Conservation (phyloP, 768 basidiomycete genomes). For the Rhizopogon vulgaris region DNA sequence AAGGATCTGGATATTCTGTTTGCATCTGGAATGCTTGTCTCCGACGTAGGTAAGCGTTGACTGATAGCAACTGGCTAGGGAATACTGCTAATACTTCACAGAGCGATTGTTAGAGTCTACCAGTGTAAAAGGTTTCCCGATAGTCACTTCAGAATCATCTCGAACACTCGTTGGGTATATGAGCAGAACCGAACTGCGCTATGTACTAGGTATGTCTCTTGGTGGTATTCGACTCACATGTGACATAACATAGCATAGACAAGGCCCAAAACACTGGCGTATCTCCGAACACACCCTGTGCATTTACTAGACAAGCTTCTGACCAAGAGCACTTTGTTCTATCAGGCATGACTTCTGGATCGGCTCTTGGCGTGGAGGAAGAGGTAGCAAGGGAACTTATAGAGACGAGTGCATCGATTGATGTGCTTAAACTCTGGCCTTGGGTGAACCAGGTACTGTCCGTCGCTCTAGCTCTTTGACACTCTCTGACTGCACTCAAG, state of each 20-base stretch:
- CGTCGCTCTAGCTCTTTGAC: not conserved
- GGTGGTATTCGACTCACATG: not conserved
- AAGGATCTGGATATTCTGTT: slow-evolving; percentile 68
- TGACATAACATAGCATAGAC: slow-evolving; percentile 38
- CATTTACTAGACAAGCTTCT: slow-evolving; percentile 50
- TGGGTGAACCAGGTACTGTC: slow-evolving; percentile 87
- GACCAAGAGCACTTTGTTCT: slow-evolving; percentile 48
- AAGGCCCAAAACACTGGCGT: slow-evolving; percentile 62
- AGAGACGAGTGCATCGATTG: slow-evolving; percentile 49
- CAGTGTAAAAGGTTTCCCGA: slow-evolving; percentile 86
- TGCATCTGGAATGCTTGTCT: slow-evolving; percentile 70
- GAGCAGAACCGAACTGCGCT: slow-evolving; percentile 75
- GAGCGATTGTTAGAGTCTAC: slow-evolving; percentile 69
- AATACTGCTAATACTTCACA: slow-evolving; percentile 22
- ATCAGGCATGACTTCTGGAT: slow-evolving; percentile 35
- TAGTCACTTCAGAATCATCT: slow-evolving; percentile 60
- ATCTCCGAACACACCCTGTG: slow-evolving; percentile 59
- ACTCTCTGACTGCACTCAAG: slow-evolving; percentile 33
- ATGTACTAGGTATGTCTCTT: slow-evolving; percentile 66
- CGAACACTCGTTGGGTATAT: slow-evolving; percentile 80
- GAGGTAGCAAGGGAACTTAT: slow-evolving; percentile 63
- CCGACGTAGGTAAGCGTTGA: slow-evolving; percentile 66
- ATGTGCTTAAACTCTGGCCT: slow-evolving; percentile 67
- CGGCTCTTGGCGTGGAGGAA: slow-evolving; percentile 57
- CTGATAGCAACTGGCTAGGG: not conserved